Conservation (phyloP, 805 yeast genomes). For the Vanderwaltozyma yarrowii region DNA sequence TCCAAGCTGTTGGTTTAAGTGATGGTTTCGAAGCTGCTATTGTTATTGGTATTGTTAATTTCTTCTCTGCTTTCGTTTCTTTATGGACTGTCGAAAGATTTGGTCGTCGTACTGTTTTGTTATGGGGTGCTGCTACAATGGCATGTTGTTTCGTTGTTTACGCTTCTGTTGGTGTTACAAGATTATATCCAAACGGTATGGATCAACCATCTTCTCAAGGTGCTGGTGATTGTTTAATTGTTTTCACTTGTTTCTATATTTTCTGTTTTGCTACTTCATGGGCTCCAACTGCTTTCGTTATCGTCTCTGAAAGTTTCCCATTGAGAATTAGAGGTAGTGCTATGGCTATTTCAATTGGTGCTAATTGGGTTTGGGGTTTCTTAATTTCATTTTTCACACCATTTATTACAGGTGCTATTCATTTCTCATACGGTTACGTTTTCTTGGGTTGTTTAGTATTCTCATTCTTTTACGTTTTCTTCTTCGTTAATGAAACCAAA, state of each 20-base stretch:
- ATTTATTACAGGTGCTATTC: constrained; percentile 48
- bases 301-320: constrained; percentile 58
- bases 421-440: constrained; percentile 57
- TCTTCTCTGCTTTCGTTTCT: constrained; percentile 41
- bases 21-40: constrained; percentile 50
- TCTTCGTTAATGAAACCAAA: constrained; percentile 63
- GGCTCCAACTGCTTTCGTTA: constrained; percentile 58
- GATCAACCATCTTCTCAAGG: constrained; percentile 28
- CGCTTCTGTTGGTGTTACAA: constrained; percentile 50
- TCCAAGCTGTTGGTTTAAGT: constrained; percentile 25
- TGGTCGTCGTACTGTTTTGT: constrained; percentile 38
- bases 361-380: constrained; percentile 58
- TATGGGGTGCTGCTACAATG: constrained; percentile 40
- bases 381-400: constrained; percentile 61
- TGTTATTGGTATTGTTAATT: constrained; percentile 46
- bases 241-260: constrained; percentile 37
- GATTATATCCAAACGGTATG: constrained; percentile 30
- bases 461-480: constrained; percentile 50
- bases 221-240: constrained; percentile 31
- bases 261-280: constrained; percentile 62
- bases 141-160: constrained; percentile 34
- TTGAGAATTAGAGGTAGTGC: constrained; percentile 52
- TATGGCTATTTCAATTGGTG: constrained; percentile 45
- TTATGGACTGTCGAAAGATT: constrained; percentile 39
- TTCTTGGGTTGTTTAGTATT: constrained; percentile 44